Evolutionary conservation across 192 early-diverging fungal genomes (phyloP), one percentile per base, ranked within the genome.

Genomic region (Mycoemilia scoparia): DNA sequence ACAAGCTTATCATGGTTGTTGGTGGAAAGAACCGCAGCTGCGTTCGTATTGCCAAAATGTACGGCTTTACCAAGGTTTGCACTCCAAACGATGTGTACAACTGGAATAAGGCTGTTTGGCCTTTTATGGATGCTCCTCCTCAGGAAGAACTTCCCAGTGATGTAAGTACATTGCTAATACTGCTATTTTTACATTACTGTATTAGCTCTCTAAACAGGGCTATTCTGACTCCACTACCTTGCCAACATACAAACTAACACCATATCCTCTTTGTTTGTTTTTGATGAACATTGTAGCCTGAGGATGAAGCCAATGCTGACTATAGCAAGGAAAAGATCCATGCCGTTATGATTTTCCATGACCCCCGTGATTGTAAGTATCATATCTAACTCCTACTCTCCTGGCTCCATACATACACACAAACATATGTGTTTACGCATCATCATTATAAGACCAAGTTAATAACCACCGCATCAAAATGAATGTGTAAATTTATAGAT

Each of bases 281-380:
- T n/a, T n/a, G n/a, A n/a, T n/a, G n/a, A n/a, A n/a, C n/a, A n/a
- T n/a, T n/a, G n/a, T n/a, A n/a, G n/a, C n/a, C n/a, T n/a, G n/a
- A n/a, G n/a, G n/a, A n/a, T 10, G 24, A 9, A 4, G 18, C 24
- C 3, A 27, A 10, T 10, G 45, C 52, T 20, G 49, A 55, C 38
- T 62, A 32, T 28, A 32, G 67, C 9, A 41, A 47, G 15, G 52
- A 61, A 15, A 67, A 65, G 16, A 71, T 87, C 37, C 57, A 70
- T 21, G 74, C 73, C 0, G 61, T 84, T 0, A 67, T 90, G 74
- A 57, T 82, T 36, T 82, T 89, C 54, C 79, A 93, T 51, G 88
- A 93, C 46, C 79, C 81, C 21, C 54, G 60, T 13, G 75, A 93
- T 44, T 90, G n/a, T n/a, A n/a, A n/a, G n/a, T n/a, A n/a, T n/a